A percentile compares a stretch with the other conserved stretches of the same genome.
Evolutionary conservation across 2,329 filamentous ascomycete genomes (phyloP).

Genomic region (Fusarium redolens): DNA sequence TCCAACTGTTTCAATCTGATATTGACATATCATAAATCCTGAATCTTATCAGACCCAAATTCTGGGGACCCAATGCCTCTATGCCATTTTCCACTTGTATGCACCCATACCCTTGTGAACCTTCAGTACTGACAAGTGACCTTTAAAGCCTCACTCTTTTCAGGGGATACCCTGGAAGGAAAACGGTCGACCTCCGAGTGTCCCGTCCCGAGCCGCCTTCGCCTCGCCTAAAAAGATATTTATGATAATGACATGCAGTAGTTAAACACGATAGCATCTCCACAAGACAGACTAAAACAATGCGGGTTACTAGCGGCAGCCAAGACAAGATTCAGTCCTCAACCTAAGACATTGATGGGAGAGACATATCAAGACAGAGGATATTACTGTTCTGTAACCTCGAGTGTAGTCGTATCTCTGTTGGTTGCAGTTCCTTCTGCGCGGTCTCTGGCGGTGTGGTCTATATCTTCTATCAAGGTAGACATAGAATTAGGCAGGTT

Average conservation of each 20-base stretch:
- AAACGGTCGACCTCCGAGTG: not conserved
- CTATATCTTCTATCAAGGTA: not conserved
- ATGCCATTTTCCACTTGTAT: not conserved
- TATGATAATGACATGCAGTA: not conserved
- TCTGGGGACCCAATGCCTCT: not conserved
- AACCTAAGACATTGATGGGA: not conserved
- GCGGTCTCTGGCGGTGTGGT: not conserved
- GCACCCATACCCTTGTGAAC: not conserved
- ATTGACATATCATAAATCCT: not conserved
- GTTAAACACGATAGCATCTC: not conserved
- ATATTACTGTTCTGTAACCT: not conserved
- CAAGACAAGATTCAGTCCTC: not conserved
- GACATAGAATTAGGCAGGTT: not conserved
- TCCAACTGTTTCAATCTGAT: conserved; percentile 3
- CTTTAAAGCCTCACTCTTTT: not conserved
- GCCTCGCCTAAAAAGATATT: not conserved
- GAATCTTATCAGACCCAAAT: not conserved
- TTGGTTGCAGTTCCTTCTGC: not conserved
- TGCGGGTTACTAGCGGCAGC: not conserved
- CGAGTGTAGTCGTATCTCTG: not conserved
- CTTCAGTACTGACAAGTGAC: not conserved
- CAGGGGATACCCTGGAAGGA: not conserved
- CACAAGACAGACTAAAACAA: not conserved
- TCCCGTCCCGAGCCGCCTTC: conserved; percentile 4
- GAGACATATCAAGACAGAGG: not conserved